Percentiles rank a stretch among this genome's conserved stretches.
Conservation (phyloP, 305 asterid genomes). For the Nicotiana rustica region DNA sequence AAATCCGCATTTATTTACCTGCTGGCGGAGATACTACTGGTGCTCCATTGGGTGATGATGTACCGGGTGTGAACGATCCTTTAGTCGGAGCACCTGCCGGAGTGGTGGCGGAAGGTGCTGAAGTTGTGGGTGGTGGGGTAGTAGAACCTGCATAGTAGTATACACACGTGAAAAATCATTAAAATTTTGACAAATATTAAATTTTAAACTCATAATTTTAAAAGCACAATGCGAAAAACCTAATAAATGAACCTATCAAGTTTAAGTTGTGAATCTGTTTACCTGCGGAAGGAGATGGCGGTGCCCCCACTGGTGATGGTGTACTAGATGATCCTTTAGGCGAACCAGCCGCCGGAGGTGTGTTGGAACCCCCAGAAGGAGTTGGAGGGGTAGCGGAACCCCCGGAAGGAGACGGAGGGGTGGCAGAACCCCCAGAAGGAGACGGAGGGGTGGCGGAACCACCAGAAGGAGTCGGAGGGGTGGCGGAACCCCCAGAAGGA, state of each 20-base stretch:
- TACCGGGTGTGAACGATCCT: conserved; percentile 13
- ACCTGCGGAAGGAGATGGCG: conserved; percentile 17
- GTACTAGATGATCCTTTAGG: conserved; percentile 24
- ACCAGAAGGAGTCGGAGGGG: conserved; percentile 9
- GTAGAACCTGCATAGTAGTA: conserved; percentile 18
- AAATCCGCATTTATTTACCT: background rate
- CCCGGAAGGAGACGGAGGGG: too few relatives aligned
- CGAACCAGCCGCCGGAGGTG: conserved; percentile 11
- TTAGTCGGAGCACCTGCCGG: conserved; percentile 11
- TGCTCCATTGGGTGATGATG: conserved; percentile 13
- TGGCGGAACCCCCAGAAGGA: background rate
- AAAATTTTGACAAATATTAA: too few relatives aligned
- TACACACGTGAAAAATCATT: too few relatives aligned
- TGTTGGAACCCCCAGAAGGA: background rate
- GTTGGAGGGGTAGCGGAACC: conserved; percentile 12
- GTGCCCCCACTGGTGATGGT: background rate
- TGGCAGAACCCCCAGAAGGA: too few relatives aligned
- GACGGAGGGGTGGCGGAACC: background rate
- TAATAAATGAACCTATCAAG: background rate
- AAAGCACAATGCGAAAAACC: background rate
- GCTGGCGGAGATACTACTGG: background rate
- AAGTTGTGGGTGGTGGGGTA: conserved; percentile 7
- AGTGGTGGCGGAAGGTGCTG: conserved; percentile 29
- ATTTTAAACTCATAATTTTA: too few relatives aligned
- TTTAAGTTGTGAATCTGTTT: background rate